Conservation (phyloP, 2,329 filamentous ascomycete species). For the Fusarium vanettenii region DNA sequence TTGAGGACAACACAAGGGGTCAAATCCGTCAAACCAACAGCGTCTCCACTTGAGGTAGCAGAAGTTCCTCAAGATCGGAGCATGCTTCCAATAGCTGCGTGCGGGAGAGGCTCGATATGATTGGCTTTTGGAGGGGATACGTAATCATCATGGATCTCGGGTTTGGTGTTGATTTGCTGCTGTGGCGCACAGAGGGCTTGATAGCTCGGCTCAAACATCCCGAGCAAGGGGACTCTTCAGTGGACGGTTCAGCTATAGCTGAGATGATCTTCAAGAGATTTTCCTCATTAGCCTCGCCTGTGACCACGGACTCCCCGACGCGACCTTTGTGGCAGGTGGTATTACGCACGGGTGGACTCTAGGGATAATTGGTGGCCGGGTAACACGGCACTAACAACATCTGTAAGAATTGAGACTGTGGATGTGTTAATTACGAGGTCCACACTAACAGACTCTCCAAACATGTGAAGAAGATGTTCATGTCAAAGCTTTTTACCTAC, state of each 20-base stretch:
- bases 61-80: neutral
- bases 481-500: neutral
- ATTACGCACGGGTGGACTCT: conserved; percentile 15
- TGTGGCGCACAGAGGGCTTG: conserved; percentile 2
- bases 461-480: neutral
- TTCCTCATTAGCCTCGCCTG: neutral
- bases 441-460: neutral
- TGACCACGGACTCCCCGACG: conserved; percentile 10
- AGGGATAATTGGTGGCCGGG: neutral
- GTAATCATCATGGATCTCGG: conserved; percentile 8
- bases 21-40: neutral
- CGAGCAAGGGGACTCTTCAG: conserved; percentile 5
- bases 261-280: neutral
- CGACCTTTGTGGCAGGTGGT: conserved; percentile 21
- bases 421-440: neutral
- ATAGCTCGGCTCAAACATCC: conserved; percentile 32
- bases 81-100: neutral
- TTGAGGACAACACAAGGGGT: neutral
- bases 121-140: conserved; percentile 10
- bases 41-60: neutral
- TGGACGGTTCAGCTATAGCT: neutral
- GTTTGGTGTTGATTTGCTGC: conserved; percentile 7
- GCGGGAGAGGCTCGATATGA: conserved; percentile 9
- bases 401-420: neutral
- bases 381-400: neutral